Base-by-base conservation (phyloP, 2,329 filamentous ascomycete genomes). In the Phialophora tarda region DNA sequence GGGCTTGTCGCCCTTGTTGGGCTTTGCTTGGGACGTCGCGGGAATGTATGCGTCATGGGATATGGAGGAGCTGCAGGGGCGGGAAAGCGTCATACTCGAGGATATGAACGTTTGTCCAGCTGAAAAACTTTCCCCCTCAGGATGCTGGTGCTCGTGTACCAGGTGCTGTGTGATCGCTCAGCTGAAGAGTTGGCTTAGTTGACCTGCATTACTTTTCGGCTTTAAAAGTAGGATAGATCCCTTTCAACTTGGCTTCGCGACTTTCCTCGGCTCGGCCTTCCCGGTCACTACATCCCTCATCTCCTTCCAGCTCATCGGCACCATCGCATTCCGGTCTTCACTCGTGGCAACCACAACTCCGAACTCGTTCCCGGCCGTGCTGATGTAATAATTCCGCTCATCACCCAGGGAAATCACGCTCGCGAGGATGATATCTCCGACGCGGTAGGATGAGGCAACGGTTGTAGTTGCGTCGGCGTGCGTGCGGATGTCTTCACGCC, bases 401-500 rank as follows among this genome's bases (percentile, higher is more conserved):
- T 99, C 95, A 44, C 95, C 95, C 14, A 98, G 80, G 7, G 91
- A 95, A 65, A 96, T 95, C 74, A 99, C 93, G 63, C 89, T 86
- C 4, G 92, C 95, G 59, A 92, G 83, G 59, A 99, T 91, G 71
- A 98, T 88, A 81, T 99, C 95, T 0, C 95, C 95, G 0, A 96
- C 93, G 71, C 93, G 86, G 76, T 98, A 98, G 74, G 69, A 98
- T 91, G 77, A 91, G 92, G 51, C 97, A 92, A 73, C 92, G 91
- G 77, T 98, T 95, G 81, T 97, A 97, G 81, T 99, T 95, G 21
- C 95, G 81, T 97, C 97, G 81, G 98, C 95, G n/a, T 95, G 97
- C 2, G 93, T 92, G 63, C 95, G 86, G 38, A 99, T 92, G 76
- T 99, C 95, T 80, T 98, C 94, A 69, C 89, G 88, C 21, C 93